These are phyloP conservation scores for Lanmaoa rubissima DNA, from an alignment of 768 basidiomycete genomes.

Conservation along the genomic window DNA sequence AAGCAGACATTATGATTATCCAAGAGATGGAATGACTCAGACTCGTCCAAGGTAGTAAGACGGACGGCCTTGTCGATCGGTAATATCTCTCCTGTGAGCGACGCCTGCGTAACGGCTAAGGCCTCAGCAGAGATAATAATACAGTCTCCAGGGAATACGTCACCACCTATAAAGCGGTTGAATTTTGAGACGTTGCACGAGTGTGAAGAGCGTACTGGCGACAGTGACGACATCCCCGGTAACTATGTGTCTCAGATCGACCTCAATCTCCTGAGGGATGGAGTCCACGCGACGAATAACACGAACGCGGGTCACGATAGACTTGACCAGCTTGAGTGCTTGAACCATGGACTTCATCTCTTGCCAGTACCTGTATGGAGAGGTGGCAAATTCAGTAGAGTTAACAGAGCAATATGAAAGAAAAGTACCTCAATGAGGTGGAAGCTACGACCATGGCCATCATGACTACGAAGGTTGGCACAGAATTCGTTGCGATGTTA, in stretches of 20 bases:
- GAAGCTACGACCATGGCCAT: constrained; percentile 37
- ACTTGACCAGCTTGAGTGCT: constrained; percentile 33
- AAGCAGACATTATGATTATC: constrained; percentile 34
- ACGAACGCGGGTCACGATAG: constrained; percentile 33
- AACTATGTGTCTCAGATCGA: constrained; percentile 32
- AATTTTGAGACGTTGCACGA: neutral
- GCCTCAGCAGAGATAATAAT: constrained; percentile 34
- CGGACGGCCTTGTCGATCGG: constrained; percentile 33
- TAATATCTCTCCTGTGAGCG: constrained; percentile 36
- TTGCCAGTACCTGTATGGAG: constrained; percentile 29
- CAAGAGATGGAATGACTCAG: constrained; percentile 28
- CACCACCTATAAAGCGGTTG: constrained; percentile 23
- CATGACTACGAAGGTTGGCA: constrained; percentile 35
- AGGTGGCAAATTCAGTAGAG: neutral
- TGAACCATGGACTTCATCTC: constrained; percentile 35
- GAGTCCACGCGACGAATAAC: constrained; percentile 28
- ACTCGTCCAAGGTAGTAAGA: constrained; percentile 10
- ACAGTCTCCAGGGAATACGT: constrained; percentile 38
- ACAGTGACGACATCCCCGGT: constrained; percentile 33
- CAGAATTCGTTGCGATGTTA: constrained; percentile 33
- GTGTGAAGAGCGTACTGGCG: constrained; percentile 22
- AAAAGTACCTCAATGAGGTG: constrained; percentile 28
- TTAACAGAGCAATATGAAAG: neutral
- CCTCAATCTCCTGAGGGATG: constrained; percentile 25
- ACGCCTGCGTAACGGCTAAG: constrained; percentile 35